Evolutionary conservation across 495 filamentous ascomycete genomes (phyloP).

Genomic region (Podospora tetraspora): DNA sequence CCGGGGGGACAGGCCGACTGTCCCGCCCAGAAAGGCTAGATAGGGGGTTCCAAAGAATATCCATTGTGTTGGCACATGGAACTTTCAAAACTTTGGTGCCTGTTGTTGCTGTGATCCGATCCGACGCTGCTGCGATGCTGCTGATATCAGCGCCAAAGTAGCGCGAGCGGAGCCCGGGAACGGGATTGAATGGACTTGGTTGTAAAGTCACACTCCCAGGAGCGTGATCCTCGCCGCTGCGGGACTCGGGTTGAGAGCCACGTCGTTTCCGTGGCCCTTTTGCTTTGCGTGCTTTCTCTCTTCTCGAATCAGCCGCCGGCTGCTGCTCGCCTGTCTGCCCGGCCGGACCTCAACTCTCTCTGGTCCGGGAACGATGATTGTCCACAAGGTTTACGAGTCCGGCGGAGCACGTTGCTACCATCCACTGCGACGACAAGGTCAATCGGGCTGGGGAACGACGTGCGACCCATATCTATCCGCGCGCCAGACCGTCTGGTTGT

Average conservation of each 20-base stretch:
- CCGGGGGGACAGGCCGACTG: neutral
- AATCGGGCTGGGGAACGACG: neutral
- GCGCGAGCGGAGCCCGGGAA: neutral
- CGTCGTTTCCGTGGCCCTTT: constrained; percentile 6
- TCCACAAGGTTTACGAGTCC: constrained; percentile 1
- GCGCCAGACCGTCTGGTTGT: constrained; percentile 12
- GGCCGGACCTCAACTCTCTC: neutral
- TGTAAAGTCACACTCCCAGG: no score
- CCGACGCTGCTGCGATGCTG: neutral
- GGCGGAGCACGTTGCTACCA: constrained; percentile 19
- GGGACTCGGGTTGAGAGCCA: constrained; percentile 1
- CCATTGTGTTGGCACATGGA: no score
- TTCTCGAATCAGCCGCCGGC: constrained; percentile 12
- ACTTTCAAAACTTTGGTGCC: no score
- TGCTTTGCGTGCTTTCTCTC: neutral
- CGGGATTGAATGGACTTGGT: no score
- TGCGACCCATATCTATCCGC: constrained; percentile 13
- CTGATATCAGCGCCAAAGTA: neutral
- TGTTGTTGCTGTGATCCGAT: no score
- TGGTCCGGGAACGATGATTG: constrained; percentile 9
- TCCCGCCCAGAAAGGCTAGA: no score
- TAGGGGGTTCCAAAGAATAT: no score
- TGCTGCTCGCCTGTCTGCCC: constrained; percentile 1
- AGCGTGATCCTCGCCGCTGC: no score
- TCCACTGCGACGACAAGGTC: neutral